Percentiles rank a stretch among this genome's conserved stretches.
phyloP scores from a whole-genome alignment of 768 basidiomycete species.

The Nidularia pulvinata region DNA sequence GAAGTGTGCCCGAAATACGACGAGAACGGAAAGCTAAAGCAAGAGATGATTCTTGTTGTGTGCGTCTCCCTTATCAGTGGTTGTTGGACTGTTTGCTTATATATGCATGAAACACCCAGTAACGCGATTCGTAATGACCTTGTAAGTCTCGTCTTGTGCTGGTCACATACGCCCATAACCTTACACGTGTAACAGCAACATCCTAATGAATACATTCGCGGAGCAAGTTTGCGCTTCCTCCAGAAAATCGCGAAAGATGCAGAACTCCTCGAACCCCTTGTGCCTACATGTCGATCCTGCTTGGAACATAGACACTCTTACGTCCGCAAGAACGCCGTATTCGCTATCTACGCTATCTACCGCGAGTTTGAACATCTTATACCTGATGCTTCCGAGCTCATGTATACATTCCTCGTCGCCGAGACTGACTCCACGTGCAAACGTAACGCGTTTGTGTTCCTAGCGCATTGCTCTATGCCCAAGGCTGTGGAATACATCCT shows the following conservation, averaged over 20 bases:
- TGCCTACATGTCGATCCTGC: slow-evolving; percentile 92
- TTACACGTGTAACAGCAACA: slow-evolving; percentile 71
- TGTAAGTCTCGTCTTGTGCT: slow-evolving; percentile 43
- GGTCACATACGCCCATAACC: slow-evolving; percentile 1
- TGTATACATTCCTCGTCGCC: slow-evolving; percentile 94
- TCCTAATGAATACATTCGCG: slow-evolving; percentile 98
- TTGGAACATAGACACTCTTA: slow-evolving; percentile 98
- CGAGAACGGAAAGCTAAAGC: slow-evolving; percentile 95
- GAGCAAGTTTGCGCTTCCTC: slow-evolving; percentile 94
- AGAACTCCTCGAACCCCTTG: slow-evolving; percentile 93
- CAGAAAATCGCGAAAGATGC: slow-evolving; percentile 94
- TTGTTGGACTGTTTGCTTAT: slow-evolving; percentile 4
- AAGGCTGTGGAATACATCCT: slow-evolving; percentile 93
- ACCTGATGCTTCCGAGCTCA: slow-evolving; percentile 94
- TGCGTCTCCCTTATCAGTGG: slow-evolving; percentile 37
- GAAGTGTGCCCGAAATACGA: slow-evolving; percentile 98
- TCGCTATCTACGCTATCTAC: slow-evolving; percentile 94
- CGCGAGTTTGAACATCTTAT: slow-evolving; percentile 94
- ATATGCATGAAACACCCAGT: slow-evolving; percentile 33
- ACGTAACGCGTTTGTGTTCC: slow-evolving; percentile 95
- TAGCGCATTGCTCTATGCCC: slow-evolving; percentile 82
- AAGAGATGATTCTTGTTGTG: slow-evolving; percentile 99
- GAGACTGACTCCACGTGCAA: slow-evolving; percentile 97
- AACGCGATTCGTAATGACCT: slow-evolving; percentile 99
- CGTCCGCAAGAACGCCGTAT: slow-evolving; percentile 98